These are phyloP conservation scores for Tulasnella sp. DNA, from an alignment of 768 basidiomycete genomes.

Conservation along the genomic window DNA sequence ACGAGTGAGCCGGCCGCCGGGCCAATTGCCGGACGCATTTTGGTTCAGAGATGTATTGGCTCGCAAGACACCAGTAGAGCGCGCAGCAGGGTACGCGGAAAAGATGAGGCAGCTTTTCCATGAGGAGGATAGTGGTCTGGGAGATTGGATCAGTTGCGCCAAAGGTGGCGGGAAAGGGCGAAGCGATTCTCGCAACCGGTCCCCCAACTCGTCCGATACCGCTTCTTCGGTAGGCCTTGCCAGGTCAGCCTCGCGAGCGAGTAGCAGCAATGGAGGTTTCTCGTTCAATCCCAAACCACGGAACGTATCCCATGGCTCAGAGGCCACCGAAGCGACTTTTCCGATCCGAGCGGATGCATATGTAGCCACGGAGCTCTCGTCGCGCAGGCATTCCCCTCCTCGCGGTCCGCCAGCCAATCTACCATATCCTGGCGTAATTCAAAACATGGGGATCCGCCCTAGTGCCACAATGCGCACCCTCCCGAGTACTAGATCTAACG, in stretches of 20 bases:
- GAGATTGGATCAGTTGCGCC: slow-evolving; percentile 25
- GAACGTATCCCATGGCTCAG: slow-evolving; percentile 14
- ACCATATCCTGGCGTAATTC: slow-evolving; percentile 17
- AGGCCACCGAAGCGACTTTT: slow-evolving; percentile 14
- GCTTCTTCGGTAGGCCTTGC: background rate
- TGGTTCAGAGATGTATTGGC: slow-evolving; percentile 23
- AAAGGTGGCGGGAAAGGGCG: slow-evolving; percentile 12
- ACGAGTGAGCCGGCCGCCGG: background rate
- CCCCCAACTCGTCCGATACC: background rate
- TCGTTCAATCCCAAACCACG: background rate
- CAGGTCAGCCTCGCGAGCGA: background rate
- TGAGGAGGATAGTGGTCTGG: slow-evolving; percentile 24
- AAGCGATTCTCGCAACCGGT: background rate
- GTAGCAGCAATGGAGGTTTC: background rate
- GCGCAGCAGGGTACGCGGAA: slow-evolving; percentile 26
- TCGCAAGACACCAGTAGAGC: slow-evolving; percentile 24
- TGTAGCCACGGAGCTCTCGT: slow-evolving; percentile 9
- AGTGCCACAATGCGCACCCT: background rate
- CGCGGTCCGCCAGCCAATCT: slow-evolving; percentile 16
- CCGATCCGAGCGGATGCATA: slow-evolving; percentile 16
- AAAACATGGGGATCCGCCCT: background rate
- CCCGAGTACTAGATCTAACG: background rate
- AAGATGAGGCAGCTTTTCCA: slow-evolving; percentile 27
- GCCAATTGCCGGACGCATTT: slow-evolving; percentile 23
- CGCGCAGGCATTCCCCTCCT: slow-evolving; percentile 11